Base-by-base conservation (phyloP, 345 rosid species). In the Eucalyptus polyanthemos region DNA sequence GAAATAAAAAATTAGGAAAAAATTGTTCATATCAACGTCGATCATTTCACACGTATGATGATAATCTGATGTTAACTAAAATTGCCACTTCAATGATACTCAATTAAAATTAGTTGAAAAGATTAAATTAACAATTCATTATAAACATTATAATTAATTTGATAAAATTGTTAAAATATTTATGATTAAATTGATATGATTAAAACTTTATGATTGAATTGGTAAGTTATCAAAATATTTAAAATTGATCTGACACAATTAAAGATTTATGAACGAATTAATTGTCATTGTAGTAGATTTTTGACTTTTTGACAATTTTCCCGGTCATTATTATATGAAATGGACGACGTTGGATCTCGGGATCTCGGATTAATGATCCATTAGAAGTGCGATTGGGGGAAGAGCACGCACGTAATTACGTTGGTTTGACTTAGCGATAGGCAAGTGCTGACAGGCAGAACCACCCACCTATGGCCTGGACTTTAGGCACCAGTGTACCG, bases 41-140 rank as follows among this genome's bases (percentile, higher is more conserved):
- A 19, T 7, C 9, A 21, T 8, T 1, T 1, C 47, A 9, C 1
- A 22, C 0, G 3, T 22, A 56, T 21, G 6, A 22, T 9, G 2
- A 56, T n/a, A n/a, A n/a, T n/a, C 1, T 0, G 13, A 0, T 24
- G 1, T 0, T 56, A 21, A 0, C 6, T 22, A 0, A 9, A 56
- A 24, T 0, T 4, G 3, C 0, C 29, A 24, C 3, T 0, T 56
- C 6, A 56, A 56, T 0, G 4, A 22, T 56, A 22, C 6, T 22
- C 1, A 5, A 0, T 1, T 24, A 56, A 56, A 56, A 56, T 56
- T 56, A 56, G 13, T 0, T 24, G 6, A 5, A 56, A 24, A 24
- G 29, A 24, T 0, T 56, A 56, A 56, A 56, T 24, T 9, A 3
- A 56, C 2, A 56, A 56, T 56, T 56, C 4, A 56, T 56, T 24